phyloP scores from a whole-genome alignment of 768 basidiomycete species.

The Mycena sanguinolenta region DNA sequence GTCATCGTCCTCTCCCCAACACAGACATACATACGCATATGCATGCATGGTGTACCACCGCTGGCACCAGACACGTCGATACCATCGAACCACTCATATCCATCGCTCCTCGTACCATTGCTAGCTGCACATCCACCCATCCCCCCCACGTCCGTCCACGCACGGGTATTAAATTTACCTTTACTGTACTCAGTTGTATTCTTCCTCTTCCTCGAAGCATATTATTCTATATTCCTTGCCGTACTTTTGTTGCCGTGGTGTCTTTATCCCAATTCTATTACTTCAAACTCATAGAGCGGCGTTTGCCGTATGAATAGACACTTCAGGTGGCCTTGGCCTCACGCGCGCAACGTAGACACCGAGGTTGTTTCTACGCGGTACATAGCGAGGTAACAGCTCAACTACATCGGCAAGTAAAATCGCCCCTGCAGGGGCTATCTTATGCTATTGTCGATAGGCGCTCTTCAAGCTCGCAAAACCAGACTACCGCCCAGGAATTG shows the following conservation, averaged over 20 bases:
- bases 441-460: too few relatives aligned
- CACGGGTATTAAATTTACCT: conserved; percentile 26
- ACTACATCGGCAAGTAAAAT: too few relatives aligned
- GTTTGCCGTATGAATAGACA: too few relatives aligned
- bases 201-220: background rate
- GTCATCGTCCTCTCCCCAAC: conserved; percentile 7
- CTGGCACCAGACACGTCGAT: conserved; percentile 8
- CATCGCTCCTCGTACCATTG: conserved; percentile 5
- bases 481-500: too few relatives aligned
- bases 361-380: too few relatives aligned
- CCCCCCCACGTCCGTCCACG: conserved; percentile 14
- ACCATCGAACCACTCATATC: background rate
- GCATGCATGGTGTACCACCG: conserved; percentile 26
- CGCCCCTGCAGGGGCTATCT: too few relatives aligned
- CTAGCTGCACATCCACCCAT: conserved; percentile 9
- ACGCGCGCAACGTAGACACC: too few relatives aligned
- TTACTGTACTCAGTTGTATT: conserved; percentile 27
- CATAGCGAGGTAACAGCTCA: too few relatives aligned
- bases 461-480: too few relatives aligned
- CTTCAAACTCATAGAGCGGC: background rate
- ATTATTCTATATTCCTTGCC: conserved; percentile 1
- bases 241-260: background rate
- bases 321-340: too few relatives aligned
- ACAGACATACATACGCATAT: conserved; percentile 19
- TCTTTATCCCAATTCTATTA: conserved; percentile 17